A percentile compares a stretch with the other conserved stretches of the same genome.
Evolutionary conservation across 257 asterid species (phyloP).

Genomic region (Nicotiana otophora): DNA sequence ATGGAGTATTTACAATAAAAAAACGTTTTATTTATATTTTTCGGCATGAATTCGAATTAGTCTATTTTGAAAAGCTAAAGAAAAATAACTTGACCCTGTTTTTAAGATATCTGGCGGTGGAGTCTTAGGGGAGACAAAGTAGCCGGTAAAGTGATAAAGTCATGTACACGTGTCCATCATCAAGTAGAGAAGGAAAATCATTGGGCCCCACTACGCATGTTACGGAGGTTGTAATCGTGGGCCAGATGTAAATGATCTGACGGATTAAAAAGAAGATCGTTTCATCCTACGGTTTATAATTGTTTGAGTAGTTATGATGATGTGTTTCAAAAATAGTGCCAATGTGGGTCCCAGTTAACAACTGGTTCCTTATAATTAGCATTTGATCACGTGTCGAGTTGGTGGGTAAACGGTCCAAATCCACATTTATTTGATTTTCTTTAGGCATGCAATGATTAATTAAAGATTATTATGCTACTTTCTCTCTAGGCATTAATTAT

Average conservation of each 20-base stretch:
- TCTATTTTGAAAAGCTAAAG: too few species aligned
- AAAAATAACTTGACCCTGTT: not conserved
- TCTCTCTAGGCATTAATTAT: not conserved
- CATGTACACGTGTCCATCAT: not conserved
- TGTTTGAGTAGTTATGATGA: not conserved
- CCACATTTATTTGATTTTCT: not conserved
- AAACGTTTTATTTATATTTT: too few species aligned
- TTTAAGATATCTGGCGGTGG: not conserved
- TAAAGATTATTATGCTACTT: not conserved
- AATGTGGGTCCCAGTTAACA: not conserved
- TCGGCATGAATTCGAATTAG: too few species aligned
- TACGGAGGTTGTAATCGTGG: not conserved
- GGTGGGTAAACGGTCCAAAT: not conserved
- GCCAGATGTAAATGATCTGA: not conserved
- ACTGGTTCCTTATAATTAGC: not conserved
- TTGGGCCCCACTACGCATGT: not conserved
- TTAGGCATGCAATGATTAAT: not conserved
- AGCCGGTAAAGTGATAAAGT: not conserved
- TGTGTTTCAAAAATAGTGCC: not conserved
- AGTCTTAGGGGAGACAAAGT: not conserved
- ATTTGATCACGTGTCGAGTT: slow-evolving; percentile 2
- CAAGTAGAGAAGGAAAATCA: not conserved
- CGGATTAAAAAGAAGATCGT: not conserved
- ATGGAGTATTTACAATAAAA: too few species aligned
- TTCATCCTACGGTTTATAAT: not conserved